A percentile compares a stretch with the other conserved stretches of the same genome.
phyloP scores from a whole-genome alignment of 2,329 filamentous ascomycete species.

The Lachnellula hyalina region DNA sequence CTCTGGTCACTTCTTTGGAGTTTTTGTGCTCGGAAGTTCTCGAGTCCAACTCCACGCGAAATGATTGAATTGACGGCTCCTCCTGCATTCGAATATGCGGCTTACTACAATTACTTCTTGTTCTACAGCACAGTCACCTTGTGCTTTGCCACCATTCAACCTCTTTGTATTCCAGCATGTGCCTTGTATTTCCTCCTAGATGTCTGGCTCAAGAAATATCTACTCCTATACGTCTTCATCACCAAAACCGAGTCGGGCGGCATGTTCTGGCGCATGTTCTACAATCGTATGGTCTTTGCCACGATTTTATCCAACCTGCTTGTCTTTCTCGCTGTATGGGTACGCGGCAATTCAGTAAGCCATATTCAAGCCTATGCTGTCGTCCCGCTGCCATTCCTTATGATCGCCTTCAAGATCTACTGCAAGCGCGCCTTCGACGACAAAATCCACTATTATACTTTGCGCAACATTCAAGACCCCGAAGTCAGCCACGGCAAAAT shows the following conservation, averaged over 20 bases:
- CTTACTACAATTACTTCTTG: slow-evolving; percentile 96
- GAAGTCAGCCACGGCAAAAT: slow-evolving; percentile 43
- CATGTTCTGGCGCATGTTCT: slow-evolving; percentile 83
- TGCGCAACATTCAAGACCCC: slow-evolving; percentile 49
- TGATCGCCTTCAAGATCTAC: slow-evolving; percentile 82
- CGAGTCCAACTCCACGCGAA: slow-evolving; percentile 82
- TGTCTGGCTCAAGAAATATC: slow-evolving; percentile 88
- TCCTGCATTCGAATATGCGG: slow-evolving; percentile 88
- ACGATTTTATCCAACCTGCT: slow-evolving; percentile 73
- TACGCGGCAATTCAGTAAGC: slow-evolving; percentile 52
- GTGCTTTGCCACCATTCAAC: slow-evolving; percentile 79
- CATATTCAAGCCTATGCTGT: slow-evolving; percentile 61
- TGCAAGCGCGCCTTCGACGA: slow-evolving; percentile 72
- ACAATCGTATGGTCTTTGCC: slow-evolving; percentile 88
- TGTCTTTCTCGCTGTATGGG: slow-evolving; percentile 70
- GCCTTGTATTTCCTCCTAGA: slow-evolving; percentile 88
- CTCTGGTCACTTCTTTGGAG: slow-evolving; percentile 78
- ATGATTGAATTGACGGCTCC: slow-evolving; percentile 91
- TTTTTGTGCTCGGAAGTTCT: slow-evolving; percentile 79
- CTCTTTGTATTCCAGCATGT: slow-evolving; percentile 77
- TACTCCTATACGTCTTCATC: slow-evolving; percentile 88
- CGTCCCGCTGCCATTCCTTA: slow-evolving; percentile 69
- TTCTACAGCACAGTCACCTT: slow-evolving; percentile 90
- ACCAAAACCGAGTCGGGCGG: slow-evolving; percentile 97
- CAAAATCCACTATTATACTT: slow-evolving; percentile 75